Conservation (phyloP, 352 stramenopile genomes). For the Halophytophthora polymorphica region DNA sequence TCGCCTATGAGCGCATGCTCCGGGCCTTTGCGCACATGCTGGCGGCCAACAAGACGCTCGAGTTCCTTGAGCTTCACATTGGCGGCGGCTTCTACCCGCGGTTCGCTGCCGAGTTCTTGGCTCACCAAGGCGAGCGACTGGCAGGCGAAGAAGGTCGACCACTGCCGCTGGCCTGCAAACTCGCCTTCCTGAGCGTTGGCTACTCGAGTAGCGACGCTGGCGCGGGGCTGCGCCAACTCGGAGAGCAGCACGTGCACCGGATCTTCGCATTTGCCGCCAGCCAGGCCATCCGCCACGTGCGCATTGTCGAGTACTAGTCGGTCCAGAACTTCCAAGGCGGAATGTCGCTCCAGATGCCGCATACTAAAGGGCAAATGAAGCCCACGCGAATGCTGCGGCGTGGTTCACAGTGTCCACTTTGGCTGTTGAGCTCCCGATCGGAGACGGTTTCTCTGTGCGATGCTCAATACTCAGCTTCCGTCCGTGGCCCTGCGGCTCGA, state of each 20-base stretch:
- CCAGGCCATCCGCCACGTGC: slow-evolving; percentile 11
- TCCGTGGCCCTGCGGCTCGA: too few relatives aligned
- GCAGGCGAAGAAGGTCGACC: neutral
- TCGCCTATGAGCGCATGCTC: slow-evolving; percentile 16
- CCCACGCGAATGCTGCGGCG: too few relatives aligned
- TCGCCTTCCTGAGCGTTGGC: slow-evolving; percentile 8
- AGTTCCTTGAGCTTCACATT: slow-evolving; percentile 16
- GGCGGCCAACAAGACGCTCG: slow-evolving; percentile 11
- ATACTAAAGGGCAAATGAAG: too few relatives aligned
- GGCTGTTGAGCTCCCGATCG: too few relatives aligned
- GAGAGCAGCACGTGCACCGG: slow-evolving; percentile 1
- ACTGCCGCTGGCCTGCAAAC: slow-evolving; percentile 3
- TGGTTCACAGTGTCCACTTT: too few relatives aligned
- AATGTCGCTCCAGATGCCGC: too few relatives aligned
- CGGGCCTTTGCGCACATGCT: slow-evolving; percentile 11
- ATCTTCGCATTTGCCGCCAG: slow-evolving; percentile 17
- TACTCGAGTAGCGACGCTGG: neutral
- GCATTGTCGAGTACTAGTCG: slow-evolving; percentile 20
- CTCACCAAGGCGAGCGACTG: slow-evolving; percentile 9
- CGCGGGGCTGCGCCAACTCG: neutral
- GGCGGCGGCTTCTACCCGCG: slow-evolving; percentile 13
- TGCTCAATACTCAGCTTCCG: too few relatives aligned
- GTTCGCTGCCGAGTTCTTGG: slow-evolving; percentile 7
- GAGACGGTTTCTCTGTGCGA: too few relatives aligned
- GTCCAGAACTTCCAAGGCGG: too few relatives aligned